Evolutionary conservation across 1,284 basidiomycete species (phyloP).

Genomic region (Boletus semigastroideus): DNA sequence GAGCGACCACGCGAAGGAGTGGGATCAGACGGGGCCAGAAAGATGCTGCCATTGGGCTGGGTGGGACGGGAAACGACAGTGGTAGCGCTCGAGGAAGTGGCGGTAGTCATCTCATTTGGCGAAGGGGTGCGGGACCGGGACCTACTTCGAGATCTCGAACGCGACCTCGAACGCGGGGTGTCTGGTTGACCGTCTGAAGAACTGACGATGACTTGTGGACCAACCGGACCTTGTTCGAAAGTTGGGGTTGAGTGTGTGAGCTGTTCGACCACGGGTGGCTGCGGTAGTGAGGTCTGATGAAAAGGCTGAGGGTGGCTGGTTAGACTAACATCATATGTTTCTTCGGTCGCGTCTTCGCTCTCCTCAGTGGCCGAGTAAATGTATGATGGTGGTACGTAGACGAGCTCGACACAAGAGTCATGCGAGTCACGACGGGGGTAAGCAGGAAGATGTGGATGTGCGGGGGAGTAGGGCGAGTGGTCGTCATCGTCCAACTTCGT

Average conservation of each 20-base stretch:
- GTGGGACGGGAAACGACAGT: slow-evolving; percentile 13
- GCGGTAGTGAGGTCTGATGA: slow-evolving; percentile 9
- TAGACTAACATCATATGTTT: slow-evolving; percentile 34
- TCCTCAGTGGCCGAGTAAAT: slow-evolving; percentile 25
- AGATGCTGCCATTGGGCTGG: slow-evolving; percentile 8
- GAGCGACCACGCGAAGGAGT: slow-evolving; percentile 26
- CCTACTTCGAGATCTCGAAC: slow-evolving; percentile 36
- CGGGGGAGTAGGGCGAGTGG: slow-evolving; percentile 7
- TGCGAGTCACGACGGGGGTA: slow-evolving; percentile 11
- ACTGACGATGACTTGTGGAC: slow-evolving; percentile 32
- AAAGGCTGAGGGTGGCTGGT: slow-evolving; percentile 9
- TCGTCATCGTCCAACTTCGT: slow-evolving; percentile 55
- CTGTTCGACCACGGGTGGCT: slow-evolving; percentile 1
- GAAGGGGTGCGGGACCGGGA: slow-evolving; percentile 47
- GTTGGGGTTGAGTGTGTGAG: slow-evolving; percentile 24
- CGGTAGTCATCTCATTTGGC: slow-evolving; percentile 28
- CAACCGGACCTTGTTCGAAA: slow-evolving; percentile 1
- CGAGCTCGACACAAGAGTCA: slow-evolving; percentile 31
- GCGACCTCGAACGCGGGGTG: slow-evolving; percentile 28
- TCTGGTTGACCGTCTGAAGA: slow-evolving; percentile 19
- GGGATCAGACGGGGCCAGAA: slow-evolving; percentile 29
- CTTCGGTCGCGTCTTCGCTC: slow-evolving; percentile 6
- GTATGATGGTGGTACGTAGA: slow-evolving; percentile 69
- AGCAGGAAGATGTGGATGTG: slow-evolving; percentile 13
- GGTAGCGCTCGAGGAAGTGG: slow-evolving; percentile 19